Conservation (phyloP, 2,329 filamentous ascomycete genomes). For the Ceratocystiopsis minuta region DNA sequence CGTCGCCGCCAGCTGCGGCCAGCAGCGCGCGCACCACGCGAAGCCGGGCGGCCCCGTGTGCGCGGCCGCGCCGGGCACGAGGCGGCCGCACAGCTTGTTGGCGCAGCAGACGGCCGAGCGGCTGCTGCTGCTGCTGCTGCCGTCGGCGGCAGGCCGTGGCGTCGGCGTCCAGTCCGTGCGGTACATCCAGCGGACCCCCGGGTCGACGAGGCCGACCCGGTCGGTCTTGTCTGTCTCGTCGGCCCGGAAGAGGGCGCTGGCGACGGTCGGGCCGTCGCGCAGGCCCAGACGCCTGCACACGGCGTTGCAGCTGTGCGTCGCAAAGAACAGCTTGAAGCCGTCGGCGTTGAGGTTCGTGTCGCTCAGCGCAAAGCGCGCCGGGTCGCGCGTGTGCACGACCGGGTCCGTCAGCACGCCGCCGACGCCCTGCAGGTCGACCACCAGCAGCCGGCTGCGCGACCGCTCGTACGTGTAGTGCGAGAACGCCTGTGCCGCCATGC, state of each 20-base stretch:
- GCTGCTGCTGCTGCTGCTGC: too few species aligned
- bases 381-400: slow-evolving; percentile 18
- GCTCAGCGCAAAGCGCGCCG: slow-evolving; percentile 15
- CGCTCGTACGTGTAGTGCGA: slow-evolving; percentile 25
- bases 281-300: slow-evolving; percentile 16
- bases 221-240: slow-evolving; percentile 12
- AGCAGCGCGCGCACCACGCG: slow-evolving; percentile 18
- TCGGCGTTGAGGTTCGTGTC: slow-evolving; percentile 17
- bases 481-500: slow-evolving; percentile 20
- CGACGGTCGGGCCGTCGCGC: too few species aligned
- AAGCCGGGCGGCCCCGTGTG: slow-evolving; percentile 11
- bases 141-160: too few species aligned
- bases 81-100: slow-evolving; percentile 21
- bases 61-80: slow-evolving; percentile 13
- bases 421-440: slow-evolving; percentile 21
- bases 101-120: slow-evolving; percentile 17
- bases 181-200: too few species aligned
- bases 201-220: slow-evolving; percentile 8
- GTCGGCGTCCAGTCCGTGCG: too few species aligned
- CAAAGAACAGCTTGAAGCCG: slow-evolving; percentile 22
- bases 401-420: slow-evolving; percentile 20
- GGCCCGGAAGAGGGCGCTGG: too few species aligned
- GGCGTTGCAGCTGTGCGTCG: slow-evolving; percentile 17
- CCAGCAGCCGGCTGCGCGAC: slow-evolving; percentile 18
- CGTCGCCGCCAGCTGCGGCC: slow-evolving; percentile 14